These are phyloP conservation scores for Mucuna pruriens DNA, from an alignment of 306 rosid species.

Conservation along the genomic window DNA sequence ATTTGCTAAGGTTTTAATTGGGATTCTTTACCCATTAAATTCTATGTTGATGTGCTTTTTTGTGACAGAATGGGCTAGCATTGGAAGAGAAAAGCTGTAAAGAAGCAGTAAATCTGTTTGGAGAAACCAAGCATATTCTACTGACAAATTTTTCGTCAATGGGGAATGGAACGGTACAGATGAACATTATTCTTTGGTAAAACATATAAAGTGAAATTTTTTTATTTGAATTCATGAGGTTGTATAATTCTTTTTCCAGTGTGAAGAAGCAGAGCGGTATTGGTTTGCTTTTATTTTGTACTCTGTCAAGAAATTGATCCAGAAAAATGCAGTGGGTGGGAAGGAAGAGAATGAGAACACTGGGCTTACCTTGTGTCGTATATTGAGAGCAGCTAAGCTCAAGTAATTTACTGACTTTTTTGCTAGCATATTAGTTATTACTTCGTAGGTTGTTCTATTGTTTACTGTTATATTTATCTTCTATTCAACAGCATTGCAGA, in stretches of 20 bases:
- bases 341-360: slow-evolving; percentile 48
- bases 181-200: background rate
- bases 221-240: slow-evolving; percentile 25
- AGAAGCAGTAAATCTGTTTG: slow-evolving; percentile 66
- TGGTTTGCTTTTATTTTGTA: slow-evolving; percentile 87
- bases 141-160: slow-evolving; percentile 59
- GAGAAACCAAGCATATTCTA: slow-evolving; percentile 67
- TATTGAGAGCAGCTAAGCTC: slow-evolving; percentile 82
- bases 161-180: slow-evolving; percentile 74
- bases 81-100: slow-evolving; percentile 58
- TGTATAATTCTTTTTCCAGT: slow-evolving; percentile 53
- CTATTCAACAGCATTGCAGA: slow-evolving; percentile 70
- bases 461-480: slow-evolving; percentile 35
- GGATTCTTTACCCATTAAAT: slow-evolving; percentile 11
- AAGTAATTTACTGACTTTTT: slow-evolving; percentile 57
- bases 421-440: slow-evolving; percentile 29
- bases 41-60: slow-evolving; percentile 2
- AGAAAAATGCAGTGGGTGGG: slow-evolving; percentile 46
- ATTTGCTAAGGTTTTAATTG: background rate
- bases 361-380: slow-evolving; percentile 71
- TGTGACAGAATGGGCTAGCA: slow-evolving; percentile 60
- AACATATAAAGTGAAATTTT: background rate
- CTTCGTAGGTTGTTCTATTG: slow-evolving; percentile 28
- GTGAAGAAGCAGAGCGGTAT: slow-evolving; percentile 81
- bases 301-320: slow-evolving; percentile 67